Percentiles rank a stretch among this genome's conserved stretches.
phyloP scores from a whole-genome alignment of 1,284 basidiomycete species.

The Phlebopus sp. region DNA sequence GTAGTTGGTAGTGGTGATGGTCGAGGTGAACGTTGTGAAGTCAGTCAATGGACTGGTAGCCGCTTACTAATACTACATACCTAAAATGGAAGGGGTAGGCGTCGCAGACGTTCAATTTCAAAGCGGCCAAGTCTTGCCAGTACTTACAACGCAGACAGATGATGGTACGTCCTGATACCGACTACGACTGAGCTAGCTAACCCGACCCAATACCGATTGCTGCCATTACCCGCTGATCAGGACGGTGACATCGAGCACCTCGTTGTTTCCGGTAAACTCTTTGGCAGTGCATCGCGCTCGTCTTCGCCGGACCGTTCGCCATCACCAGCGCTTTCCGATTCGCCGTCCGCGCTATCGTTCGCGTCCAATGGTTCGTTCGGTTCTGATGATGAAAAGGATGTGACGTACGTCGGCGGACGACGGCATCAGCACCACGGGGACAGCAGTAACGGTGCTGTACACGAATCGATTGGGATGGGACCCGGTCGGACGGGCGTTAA shows the following conservation, averaged over 20 bases:
- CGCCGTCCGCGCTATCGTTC: constrained; percentile 45
- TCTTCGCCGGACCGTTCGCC: constrained; percentile 48
- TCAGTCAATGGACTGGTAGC: neutral
- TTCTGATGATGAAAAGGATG: constrained; percentile 31
- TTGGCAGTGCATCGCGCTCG: constrained; percentile 46
- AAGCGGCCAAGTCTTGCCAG: neutral
- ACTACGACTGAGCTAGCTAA: too few species aligned
- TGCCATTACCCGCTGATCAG: constrained; percentile 15
- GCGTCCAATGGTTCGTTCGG: constrained; percentile 33
- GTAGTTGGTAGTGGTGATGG: constrained; percentile 5
- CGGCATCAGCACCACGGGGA: neutral
- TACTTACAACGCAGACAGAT: neutral
- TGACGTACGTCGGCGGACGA: too few species aligned
- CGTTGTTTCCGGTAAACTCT: constrained; percentile 75
- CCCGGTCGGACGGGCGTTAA: constrained; percentile 82
- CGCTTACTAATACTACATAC: constrained; percentile 6
- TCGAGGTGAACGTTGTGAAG: neutral
- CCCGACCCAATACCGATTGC: too few species aligned
- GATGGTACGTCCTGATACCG: neutral
- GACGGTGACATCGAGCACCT: constrained; percentile 67
- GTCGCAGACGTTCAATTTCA: too few species aligned
- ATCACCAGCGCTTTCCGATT: constrained; percentile 19
- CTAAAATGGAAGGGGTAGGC: constrained; percentile 2
- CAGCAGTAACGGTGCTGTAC: constrained; percentile 15
- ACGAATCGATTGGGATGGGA: constrained; percentile 72